A percentile compares a stretch with the other conserved stretches of the same genome.
Evolutionary conservation across 306 rosid genomes (phyloP).

Genomic region (Prunus salicina): DNA sequence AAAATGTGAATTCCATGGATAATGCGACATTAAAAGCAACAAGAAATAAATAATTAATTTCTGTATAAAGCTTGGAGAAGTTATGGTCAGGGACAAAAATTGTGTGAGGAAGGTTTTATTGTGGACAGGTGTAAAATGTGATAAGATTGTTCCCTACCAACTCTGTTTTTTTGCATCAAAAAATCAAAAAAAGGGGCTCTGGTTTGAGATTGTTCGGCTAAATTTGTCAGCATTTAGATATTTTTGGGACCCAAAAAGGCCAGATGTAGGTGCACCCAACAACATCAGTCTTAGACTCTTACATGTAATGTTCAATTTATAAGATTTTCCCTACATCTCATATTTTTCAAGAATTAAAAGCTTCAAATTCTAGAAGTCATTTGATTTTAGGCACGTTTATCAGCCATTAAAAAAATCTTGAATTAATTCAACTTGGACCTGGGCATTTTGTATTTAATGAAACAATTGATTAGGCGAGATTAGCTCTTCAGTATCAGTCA

Average conservation of each 20-base stretch:
- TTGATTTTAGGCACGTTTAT: background rate
- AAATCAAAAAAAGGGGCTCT: slow-evolving; percentile 22
- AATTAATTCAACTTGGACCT: too few species aligned
- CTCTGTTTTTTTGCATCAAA: background rate
- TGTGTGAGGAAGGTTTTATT: background rate
- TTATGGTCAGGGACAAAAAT: background rate
- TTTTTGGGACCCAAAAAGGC: background rate
- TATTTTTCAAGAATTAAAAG: too few species aligned
- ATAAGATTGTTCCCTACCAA: background rate
- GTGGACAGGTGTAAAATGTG: background rate
- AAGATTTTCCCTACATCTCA: too few species aligned
- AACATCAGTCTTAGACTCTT: background rate
- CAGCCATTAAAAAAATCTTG: background rate
- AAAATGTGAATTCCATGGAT: background rate
- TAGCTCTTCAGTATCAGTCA: too few species aligned
- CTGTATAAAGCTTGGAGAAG: background rate
- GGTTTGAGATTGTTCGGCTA: background rate
- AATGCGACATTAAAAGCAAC: background rate
- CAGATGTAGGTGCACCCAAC: slow-evolving; percentile 8
- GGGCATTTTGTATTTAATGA: too few species aligned
- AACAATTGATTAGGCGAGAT: too few species aligned
- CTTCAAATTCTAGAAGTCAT: background rate
- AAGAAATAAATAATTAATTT: background rate
- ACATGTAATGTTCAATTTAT: background rate
- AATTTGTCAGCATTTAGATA: slow-evolving; percentile 5